Evolutionary conservation across 1,284 basidiomycete species (phyloP), one percentile per base, ranked within the genome.

Genomic region (Thelephora terrestris): DNA sequence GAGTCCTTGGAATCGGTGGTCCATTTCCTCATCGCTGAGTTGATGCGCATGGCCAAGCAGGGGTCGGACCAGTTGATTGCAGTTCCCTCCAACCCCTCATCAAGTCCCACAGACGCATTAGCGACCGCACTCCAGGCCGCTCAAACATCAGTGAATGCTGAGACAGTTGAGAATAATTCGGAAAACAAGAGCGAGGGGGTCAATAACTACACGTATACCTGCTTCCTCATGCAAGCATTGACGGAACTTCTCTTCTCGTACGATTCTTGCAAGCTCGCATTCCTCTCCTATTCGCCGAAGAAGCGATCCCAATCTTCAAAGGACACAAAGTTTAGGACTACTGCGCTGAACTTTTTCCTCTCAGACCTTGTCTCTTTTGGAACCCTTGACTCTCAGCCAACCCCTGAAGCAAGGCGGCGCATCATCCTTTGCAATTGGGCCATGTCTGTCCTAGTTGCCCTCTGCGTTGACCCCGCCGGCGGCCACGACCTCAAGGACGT

Each of bases 161-260:
- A 42, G 25, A 18, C 47, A 18, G 32, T 54, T 7, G 55, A 55
- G 32, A 40, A 45, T 7, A 49, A 49, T n/a, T 51, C 58, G 18
- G 21, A 14, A 16, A 25, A 42, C 25, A 42, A 21, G 21, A 12
- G 12, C 20, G 39, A 18, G 51, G 25, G 18, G 21, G 20, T 23
- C 10, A 42, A 42, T 18, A 42, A 76, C 52, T 74, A 71, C 58
- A 69, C 83, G 52, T 95, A 94, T 61, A 73, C 79, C 12, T 88
- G 85, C 58, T 91, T 97, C 70, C 67, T 97, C 52, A 88, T 98
- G 81, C 90, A 95, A 60, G 85, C 85, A 54, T 71, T 98, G 44
- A 91, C 91, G 1, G 95, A 99, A 68, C 72, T 98, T 2, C 68
- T 96, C 1, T 93, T 95, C 50, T 97, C 93, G 16, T 99, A 99